Evolutionary conservation across 305 asterid genomes (phyloP).

Genomic region (Stenogyne calaminthoides): DNA sequence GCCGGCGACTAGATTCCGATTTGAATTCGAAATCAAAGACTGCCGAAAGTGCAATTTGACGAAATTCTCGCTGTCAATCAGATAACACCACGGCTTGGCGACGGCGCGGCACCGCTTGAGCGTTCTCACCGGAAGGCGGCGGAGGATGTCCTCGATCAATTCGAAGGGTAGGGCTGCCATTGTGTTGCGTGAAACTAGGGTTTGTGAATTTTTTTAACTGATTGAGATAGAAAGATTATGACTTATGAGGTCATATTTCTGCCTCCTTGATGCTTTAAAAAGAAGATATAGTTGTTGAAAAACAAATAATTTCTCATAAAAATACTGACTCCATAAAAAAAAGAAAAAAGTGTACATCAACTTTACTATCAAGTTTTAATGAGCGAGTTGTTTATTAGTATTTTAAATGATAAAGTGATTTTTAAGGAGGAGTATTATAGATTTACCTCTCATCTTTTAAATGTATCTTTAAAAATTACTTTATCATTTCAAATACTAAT

Average conservation of each 20-base stretch:
- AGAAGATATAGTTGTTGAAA: too few species aligned
- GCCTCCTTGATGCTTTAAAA: neutral
- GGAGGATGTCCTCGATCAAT: slow-evolving; percentile 47
- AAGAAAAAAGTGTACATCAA: too few species aligned
- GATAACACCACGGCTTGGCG: slow-evolving; percentile 48
- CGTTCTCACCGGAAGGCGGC: slow-evolving; percentile 49
- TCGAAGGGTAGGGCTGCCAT: slow-evolving; percentile 44
- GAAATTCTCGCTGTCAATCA: slow-evolving; percentile 50
- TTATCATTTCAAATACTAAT: too few species aligned
- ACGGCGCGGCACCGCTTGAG: slow-evolving; percentile 59
- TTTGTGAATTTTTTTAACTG: neutral
- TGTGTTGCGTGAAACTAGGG: slow-evolving; percentile 19
- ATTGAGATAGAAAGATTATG: neutral
- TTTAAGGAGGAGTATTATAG: too few species aligned
- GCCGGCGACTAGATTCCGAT: slow-evolving; percentile 43
- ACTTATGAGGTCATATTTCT: neutral
- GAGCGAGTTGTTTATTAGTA: too few species aligned
- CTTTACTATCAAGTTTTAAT: too few species aligned
- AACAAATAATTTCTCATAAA: too few species aligned
- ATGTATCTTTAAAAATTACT: too few species aligned
- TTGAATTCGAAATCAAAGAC: slow-evolving; percentile 34
- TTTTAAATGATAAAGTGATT: too few species aligned
- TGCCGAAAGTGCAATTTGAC: slow-evolving; percentile 44
- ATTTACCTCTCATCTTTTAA: too few species aligned
- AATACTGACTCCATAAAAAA: too few species aligned